Evolutionary conservation across 441 rosid genomes (phyloP).

Genomic region (Metrosideros polymorpha): DNA sequence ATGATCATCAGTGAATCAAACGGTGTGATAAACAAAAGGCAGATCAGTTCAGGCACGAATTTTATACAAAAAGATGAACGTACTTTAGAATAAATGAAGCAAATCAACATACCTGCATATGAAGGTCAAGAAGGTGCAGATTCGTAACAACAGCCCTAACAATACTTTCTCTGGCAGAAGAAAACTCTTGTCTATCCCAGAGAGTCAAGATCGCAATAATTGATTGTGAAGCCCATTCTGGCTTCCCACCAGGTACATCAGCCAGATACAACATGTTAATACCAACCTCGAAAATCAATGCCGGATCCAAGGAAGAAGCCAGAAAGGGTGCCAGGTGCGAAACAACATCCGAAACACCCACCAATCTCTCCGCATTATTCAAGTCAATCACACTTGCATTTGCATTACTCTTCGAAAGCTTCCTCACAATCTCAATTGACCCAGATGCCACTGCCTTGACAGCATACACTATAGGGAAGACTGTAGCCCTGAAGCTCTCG

Average conservation of each 20-base stretch:
- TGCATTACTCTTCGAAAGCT: conserved; percentile 51
- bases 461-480: conserved; percentile 77
- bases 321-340: conserved; percentile 89
- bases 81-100: neutral
- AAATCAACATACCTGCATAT: conserved; percentile 64
- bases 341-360: conserved; percentile 85
- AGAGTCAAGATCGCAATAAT: conserved; percentile 90
- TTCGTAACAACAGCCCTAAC: conserved; percentile 95
- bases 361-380: conserved; percentile 66
- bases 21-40: neutral
- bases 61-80: neutral
- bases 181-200: conserved; percentile 98
- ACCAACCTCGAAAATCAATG: conserved; percentile 93
- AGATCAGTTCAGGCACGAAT: neutral
- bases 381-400: conserved; percentile 45
- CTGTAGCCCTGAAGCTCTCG: conserved; percentile 84
- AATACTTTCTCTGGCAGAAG: conserved; percentile 97
- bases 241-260: conserved; percentile 98
- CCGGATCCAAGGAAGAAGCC: conserved; percentile 87
- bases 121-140: conserved; percentile 91
- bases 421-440: conserved; percentile 63
- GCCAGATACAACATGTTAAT: conserved; percentile 94
- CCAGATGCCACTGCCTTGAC: conserved; percentile 93
- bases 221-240: conserved; percentile 98
- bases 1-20: neutral